Conservation (phyloP, 2,329 filamentous ascomycete genomes). For the Drechslera avenae region DNA sequence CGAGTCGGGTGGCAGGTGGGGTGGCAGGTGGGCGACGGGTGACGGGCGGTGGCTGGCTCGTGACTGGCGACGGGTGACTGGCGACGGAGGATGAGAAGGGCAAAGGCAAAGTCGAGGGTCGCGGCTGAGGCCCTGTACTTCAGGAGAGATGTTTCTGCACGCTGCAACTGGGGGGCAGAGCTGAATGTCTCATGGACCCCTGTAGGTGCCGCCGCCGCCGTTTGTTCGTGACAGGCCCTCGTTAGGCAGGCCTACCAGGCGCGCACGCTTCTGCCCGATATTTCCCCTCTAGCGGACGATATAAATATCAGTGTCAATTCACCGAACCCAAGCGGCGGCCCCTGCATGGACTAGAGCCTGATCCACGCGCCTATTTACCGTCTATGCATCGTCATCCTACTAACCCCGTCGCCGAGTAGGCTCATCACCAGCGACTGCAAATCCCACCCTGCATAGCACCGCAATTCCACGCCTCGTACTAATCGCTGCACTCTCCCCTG, state of each 20-base stretch:
- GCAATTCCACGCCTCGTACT: neutral
- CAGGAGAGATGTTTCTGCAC: constrained; percentile 15
- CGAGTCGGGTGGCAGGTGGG: constrained; percentile 7
- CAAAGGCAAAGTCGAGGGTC: neutral
- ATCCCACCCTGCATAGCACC: neutral
- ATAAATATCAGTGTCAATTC: constrained; percentile 8
- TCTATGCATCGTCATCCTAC: constrained; percentile 16
- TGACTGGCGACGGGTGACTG: constrained; percentile 12
- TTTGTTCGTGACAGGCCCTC: constrained; percentile 12
- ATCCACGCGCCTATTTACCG: constrained; percentile 12
- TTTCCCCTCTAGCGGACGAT: constrained; percentile 15
- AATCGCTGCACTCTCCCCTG: neutral
- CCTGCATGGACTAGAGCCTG: constrained; percentile 19
- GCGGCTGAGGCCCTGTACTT: constrained; percentile 2
- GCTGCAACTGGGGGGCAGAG: constrained; percentile 13
- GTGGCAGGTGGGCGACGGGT: constrained; percentile 11
- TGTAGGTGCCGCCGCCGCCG: constrained; percentile 6
- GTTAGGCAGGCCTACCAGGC: constrained; percentile 9
- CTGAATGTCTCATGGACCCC: constrained; percentile 16
- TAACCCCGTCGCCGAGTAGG: neutral
- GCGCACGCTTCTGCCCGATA: constrained; percentile 8
- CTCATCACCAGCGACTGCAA: neutral
- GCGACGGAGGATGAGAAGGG: constrained; percentile 3
- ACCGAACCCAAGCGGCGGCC: constrained; percentile 10
- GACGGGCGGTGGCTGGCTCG: constrained; percentile 3